These are phyloP conservation scores for Hyaloperonospora brassicae DNA, from an alignment of 352 stramenopile genomes.

Conservation along the genomic window DNA sequence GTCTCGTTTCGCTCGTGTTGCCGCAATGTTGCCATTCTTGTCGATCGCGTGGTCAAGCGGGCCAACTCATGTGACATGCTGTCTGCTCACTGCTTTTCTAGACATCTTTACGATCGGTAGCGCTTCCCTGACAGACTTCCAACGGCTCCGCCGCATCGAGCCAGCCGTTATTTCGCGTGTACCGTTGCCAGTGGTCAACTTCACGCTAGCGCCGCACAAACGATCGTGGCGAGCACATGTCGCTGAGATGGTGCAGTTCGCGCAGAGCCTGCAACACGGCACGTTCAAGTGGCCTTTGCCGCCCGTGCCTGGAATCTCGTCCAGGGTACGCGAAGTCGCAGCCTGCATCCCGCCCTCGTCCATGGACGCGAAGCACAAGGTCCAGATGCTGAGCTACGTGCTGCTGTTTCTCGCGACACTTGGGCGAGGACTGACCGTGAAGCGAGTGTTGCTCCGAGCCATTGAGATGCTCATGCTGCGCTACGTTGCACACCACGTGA, in stretches of 20 bases:
- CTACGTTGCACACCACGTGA: slow-evolving; percentile 45
- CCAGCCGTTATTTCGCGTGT: slow-evolving; percentile 41
- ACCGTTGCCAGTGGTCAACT: slow-evolving; percentile 54
- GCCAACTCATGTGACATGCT: slow-evolving; percentile 4
- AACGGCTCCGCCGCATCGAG: slow-evolving; percentile 39
- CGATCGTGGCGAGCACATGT: slow-evolving; percentile 39
- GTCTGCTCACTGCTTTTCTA: slow-evolving; percentile 10
- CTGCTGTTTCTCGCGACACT: slow-evolving; percentile 49
- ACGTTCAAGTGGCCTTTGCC: slow-evolving; percentile 51
- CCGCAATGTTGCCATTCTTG: background rate
- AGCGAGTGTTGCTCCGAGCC: slow-evolving; percentile 36
- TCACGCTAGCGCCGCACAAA: slow-evolving; percentile 45
- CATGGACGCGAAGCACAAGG: slow-evolving; percentile 38
- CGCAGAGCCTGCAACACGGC: slow-evolving; percentile 42
- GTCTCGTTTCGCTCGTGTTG: too few species aligned
- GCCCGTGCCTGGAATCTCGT: slow-evolving; percentile 33
- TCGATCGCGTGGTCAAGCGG: too few species aligned
- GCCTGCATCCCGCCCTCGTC: slow-evolving; percentile 26
- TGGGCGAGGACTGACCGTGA: slow-evolving; percentile 43
- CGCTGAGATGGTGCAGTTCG: slow-evolving; percentile 42
- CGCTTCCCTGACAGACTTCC: slow-evolving; percentile 63
- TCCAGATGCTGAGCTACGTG: slow-evolving; percentile 39
- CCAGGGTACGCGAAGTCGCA: slow-evolving; percentile 35
- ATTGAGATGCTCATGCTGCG: slow-evolving; percentile 53
- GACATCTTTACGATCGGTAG: slow-evolving; percentile 70